Percentiles rank a stretch among this genome's conserved stretches.
Evolutionary conservation across 2,329 filamentous ascomycete genomes (phyloP).

Genomic region (Chaetomium globosum): DNA sequence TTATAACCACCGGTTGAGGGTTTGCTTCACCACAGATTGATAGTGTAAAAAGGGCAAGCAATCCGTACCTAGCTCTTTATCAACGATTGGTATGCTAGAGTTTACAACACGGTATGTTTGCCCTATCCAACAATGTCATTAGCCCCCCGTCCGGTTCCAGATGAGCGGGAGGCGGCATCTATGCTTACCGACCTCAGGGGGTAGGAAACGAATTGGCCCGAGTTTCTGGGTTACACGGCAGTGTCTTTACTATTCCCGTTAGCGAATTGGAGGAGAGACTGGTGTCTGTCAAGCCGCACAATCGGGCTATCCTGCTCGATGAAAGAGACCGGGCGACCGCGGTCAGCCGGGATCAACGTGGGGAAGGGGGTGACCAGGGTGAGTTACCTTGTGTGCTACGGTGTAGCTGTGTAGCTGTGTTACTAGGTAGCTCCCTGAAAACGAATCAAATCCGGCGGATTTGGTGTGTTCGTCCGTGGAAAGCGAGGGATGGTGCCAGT

Average conservation of each 20-base stretch:
- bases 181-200: conserved; percentile 15
- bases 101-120: not conserved
- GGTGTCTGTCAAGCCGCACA: conserved; percentile 13
- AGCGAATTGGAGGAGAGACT: not conserved
- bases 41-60: not conserved
- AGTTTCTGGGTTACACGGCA: conserved; percentile 21
- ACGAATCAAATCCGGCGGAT: conserved; percentile 1
- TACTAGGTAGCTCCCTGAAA: not conserved
- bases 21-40: not conserved
- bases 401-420: no score
- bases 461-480: not conserved
- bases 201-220: conserved; percentile 19
- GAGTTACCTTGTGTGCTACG: not conserved
- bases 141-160: not conserved
- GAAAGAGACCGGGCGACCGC: conserved; percentile 3
- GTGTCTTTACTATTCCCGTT: not conserved
- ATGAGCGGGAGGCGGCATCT: conserved; percentile 3
- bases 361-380: conserved; percentile 11
- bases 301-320: conserved; percentile 8
- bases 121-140: not conserved
- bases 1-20: not conserved
- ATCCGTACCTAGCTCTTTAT: not conserved
- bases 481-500: not conserved
- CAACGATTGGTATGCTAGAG: not conserved
- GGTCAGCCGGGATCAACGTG: conserved; percentile 13